Percentiles rank a stretch among this genome's conserved stretches.
Evolutionary conservation across 345 rosid species (phyloP).

Genomic region (Lepidium africanum): DNA sequence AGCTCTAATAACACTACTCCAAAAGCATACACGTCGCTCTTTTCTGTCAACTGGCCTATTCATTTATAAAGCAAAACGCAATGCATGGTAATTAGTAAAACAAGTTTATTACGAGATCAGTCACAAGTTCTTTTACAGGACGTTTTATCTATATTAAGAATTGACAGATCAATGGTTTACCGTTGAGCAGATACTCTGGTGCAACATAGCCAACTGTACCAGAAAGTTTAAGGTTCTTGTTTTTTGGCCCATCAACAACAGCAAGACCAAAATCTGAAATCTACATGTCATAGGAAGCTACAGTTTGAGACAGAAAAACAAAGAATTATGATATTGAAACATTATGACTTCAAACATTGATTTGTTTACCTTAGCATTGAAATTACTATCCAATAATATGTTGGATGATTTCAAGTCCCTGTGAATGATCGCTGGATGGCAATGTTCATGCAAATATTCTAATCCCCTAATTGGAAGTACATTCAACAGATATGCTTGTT

Average conservation of each 20-base stretch:
- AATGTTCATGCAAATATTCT: slow-evolving; percentile 89
- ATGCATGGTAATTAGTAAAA: not conserved
- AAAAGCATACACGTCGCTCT: slow-evolving; percentile 95
- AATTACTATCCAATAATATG: slow-evolving; percentile 75
- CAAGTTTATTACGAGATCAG: not conserved
- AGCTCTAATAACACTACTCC: slow-evolving; percentile 97
- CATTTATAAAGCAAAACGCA: not conserved
- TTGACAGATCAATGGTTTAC: slow-evolving; percentile 29
- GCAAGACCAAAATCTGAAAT: slow-evolving; percentile 98
- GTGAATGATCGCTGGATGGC: slow-evolving; percentile 88
- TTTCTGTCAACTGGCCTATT: slow-evolving; percentile 80
- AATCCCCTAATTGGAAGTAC: slow-evolving; percentile 61
- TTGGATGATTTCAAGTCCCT: slow-evolving; percentile 98
- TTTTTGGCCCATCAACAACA: slow-evolving; percentile 55
- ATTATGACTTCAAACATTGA: not conserved
- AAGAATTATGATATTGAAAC: not conserved
- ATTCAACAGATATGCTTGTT: not conserved
- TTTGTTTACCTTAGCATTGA: slow-evolving; percentile 87
- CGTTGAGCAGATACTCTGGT: slow-evolving; percentile 87
- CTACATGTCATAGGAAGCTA: slow-evolving; percentile 31
- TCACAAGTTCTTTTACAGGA: not conserved
- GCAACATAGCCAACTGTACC: slow-evolving; percentile 97
- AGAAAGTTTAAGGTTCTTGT: slow-evolving; percentile 75
- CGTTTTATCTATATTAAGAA: not conserved
- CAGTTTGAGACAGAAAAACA: not conserved